Conservation (phyloP, 2,329 filamentous ascomycete genomes). For the Allantophomopsis lycopodina region DNA sequence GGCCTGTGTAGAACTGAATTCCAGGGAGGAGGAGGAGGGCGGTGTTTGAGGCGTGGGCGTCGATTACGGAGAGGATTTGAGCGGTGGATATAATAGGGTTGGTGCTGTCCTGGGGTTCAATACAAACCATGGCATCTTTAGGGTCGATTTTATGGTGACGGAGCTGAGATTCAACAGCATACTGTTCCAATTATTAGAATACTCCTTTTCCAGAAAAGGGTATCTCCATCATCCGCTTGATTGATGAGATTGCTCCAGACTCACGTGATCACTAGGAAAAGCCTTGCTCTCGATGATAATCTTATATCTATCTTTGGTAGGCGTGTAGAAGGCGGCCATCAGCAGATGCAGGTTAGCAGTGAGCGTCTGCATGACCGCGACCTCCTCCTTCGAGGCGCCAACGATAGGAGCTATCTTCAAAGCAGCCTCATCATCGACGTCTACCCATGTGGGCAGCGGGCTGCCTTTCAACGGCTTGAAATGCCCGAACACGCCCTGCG, state of each 20-base stretch:
- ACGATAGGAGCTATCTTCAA: slow-evolving; percentile 57
- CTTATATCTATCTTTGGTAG: slow-evolving; percentile 48
- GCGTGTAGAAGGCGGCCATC: slow-evolving; percentile 67
- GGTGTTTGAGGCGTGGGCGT: slow-evolving; percentile 48
- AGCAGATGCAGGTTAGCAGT: slow-evolving; percentile 67
- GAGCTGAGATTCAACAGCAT: slow-evolving; percentile 65
- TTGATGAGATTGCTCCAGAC: slow-evolving; percentile 10
- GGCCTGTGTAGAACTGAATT: slow-evolving; percentile 71
- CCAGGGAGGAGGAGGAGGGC: slow-evolving; percentile 64
- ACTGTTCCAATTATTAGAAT: slow-evolving; percentile 29
- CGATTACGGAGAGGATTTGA: slow-evolving; percentile 54
- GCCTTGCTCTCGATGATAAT: slow-evolving; percentile 71
- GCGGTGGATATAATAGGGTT: slow-evolving; percentile 46
- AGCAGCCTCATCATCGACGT: slow-evolving; percentile 56
- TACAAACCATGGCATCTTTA: slow-evolving; percentile 51
- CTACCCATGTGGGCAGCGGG: slow-evolving; percentile 47
- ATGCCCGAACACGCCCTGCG: slow-evolving; percentile 65
- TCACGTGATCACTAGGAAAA: slow-evolving; percentile 69
- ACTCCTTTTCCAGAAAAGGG: neutral
- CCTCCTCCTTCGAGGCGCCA: slow-evolving; percentile 52
- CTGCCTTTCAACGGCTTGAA: slow-evolving; percentile 54
- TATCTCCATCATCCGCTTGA: neutral
- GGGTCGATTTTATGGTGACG: slow-evolving; percentile 51
- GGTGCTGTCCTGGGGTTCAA: slow-evolving; percentile 37
- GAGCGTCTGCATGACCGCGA: slow-evolving; percentile 68